Conservation (phyloP, 2,329 filamentous ascomycete species). For the Fusarium sp. region DNA sequence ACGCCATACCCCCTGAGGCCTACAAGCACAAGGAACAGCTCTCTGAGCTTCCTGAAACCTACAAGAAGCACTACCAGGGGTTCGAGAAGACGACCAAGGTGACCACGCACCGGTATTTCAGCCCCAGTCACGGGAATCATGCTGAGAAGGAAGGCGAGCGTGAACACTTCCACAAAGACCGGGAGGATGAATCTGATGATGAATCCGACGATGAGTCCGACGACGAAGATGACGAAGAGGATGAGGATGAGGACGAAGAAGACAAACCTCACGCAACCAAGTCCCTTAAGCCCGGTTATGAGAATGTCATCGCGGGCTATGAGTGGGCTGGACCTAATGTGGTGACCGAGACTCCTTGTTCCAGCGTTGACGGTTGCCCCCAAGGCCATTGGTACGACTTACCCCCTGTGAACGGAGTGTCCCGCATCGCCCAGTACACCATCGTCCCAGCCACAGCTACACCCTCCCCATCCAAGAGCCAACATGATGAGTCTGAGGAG, state of each 20-base stretch:
- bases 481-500: background rate
- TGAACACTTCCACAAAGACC: no score
- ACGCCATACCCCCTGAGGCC: background rate
- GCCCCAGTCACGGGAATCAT: background rate
- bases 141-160: background rate
- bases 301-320: constrained; percentile 5
- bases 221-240: background rate
- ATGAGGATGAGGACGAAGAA: background rate
- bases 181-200: no score
- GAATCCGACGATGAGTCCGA: no score
- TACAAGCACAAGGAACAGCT: background rate
- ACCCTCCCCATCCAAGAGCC: background rate
- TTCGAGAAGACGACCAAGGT: background rate
- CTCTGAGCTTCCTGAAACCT: background rate
- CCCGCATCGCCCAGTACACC: background rate
- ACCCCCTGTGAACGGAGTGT: background rate
- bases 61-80: background rate
- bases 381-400: constrained; percentile 2
- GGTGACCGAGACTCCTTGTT: constrained; percentile 8
- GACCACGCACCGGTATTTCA: background rate
- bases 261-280: background rate
- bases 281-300: constrained; percentile 6
- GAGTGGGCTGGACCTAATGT: constrained; percentile 6
- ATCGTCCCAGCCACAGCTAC: background rate
- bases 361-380: background rate